A percentile compares a stretch with the other conserved stretches of the same genome.
Evolutionary conservation across 495 filamentous ascomycete genomes (phyloP).

Genomic region (Penicillium arizonense): DNA sequence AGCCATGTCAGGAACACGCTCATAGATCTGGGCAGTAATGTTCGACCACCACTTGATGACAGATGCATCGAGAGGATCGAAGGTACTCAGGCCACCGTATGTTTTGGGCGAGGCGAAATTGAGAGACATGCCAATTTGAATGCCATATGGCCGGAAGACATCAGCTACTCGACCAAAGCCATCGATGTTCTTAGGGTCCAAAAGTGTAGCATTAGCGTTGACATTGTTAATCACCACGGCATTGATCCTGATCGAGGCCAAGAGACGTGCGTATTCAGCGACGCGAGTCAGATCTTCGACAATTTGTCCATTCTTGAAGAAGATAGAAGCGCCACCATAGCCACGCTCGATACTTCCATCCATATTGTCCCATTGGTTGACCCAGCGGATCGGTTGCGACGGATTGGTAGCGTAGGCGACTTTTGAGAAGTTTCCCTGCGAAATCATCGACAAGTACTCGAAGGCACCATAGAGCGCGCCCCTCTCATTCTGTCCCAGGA

Average conservation of each 20-base stretch:
- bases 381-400: slow-evolving; percentile 62
- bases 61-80: slow-evolving; percentile 59
- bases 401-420: slow-evolving; percentile 56
- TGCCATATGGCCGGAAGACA: slow-evolving; percentile 63
- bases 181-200: slow-evolving; percentile 55
- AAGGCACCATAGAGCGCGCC: slow-evolving; percentile 70
- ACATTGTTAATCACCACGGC: slow-evolving; percentile 70
- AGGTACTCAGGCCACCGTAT: slow-evolving; percentile 56
- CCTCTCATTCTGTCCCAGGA: slow-evolving; percentile 66
- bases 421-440: slow-evolving; percentile 58
- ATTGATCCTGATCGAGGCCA: slow-evolving; percentile 68
- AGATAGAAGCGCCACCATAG: slow-evolving; percentile 68
- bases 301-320: slow-evolving; percentile 58
- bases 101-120: slow-evolving; percentile 65
- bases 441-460: slow-evolving; percentile 63
- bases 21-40: slow-evolving; percentile 57
- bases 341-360: slow-evolving; percentile 69
- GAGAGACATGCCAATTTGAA: slow-evolving; percentile 63
- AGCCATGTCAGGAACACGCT: slow-evolving; percentile 61
- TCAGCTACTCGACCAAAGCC: slow-evolving; percentile 63
- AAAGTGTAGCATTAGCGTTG: slow-evolving; percentile 60
- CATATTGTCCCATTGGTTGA: slow-evolving; percentile 75
- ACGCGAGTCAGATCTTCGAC: slow-evolving; percentile 57
- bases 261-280: slow-evolving; percentile 61
- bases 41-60: slow-evolving; percentile 63